Evolutionary conservation across 345 rosid species (phyloP), one percentile per base, ranked within the genome.

Genomic region (Passiflora organensis): DNA sequence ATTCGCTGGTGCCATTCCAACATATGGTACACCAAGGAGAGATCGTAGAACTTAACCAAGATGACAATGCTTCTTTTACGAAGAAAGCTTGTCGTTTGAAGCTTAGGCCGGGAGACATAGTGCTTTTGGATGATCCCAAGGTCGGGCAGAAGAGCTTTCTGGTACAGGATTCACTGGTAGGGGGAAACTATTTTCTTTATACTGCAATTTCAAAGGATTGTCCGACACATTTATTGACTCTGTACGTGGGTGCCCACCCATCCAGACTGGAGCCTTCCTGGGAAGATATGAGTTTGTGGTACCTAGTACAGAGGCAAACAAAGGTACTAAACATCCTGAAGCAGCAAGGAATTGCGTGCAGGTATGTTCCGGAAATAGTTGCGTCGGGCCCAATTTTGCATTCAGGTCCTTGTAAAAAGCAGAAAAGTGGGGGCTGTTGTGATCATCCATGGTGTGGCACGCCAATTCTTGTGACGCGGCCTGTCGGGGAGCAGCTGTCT

Each of bases 211-310:
- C 75, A 17, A 42, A 63, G 28, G 82, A 78, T 53, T 48, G 50
- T 57, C 80, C 79, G 1, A 37, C 55, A 0, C 67, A 74, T 60
- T 53, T 70, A 37, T 64, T 78, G 64, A 65, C 71, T 63, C 64
- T 83, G 43, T 76, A 80, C 19, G 77, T 78, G 13, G 82, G 85
- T 39, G 78, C 82, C 32, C 83, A 78, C 67, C 82, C 83, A 13
- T 78, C 82, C 15, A 76, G 77, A 52, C 75, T 83, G 19, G 89
- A 83, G 63, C 80, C 83, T 13, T 80, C 80, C 28, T 83, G 83
- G 83, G 83, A 83, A 69, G 82, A 80, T 48, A 83, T 78, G 85
- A 80, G 83, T 42, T 63, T 83, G 56, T 76, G 85, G 85, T 83
- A 83, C 69, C 80, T 72, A 70, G 82, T 80, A 24, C 89, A 83